Evolutionary conservation across 768 basidiomycete genomes (phyloP).

Genomic region (Russula dissimulans): DNA sequence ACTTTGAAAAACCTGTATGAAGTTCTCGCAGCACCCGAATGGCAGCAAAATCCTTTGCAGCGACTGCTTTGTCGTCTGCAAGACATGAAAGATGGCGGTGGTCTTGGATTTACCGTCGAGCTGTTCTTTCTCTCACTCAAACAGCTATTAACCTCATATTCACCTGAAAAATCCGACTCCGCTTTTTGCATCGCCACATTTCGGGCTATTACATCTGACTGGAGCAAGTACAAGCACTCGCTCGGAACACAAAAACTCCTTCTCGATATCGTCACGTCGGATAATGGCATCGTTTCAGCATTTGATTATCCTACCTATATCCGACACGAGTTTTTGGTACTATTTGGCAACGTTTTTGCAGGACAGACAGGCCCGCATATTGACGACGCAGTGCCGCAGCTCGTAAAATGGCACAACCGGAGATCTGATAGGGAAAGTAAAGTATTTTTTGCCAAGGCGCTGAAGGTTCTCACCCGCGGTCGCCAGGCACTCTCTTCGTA

Average conservation of each 20-base stretch:
- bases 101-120: background rate
- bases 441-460: too few relatives aligned
- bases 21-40: too few relatives aligned
- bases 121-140: background rate
- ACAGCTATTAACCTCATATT: background rate
- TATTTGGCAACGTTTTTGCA: background rate
- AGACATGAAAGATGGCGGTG: background rate
- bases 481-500: too few relatives aligned
- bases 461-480: too few relatives aligned
- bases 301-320: background rate
- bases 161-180: too few relatives aligned
- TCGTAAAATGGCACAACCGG: too few relatives aligned
- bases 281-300: background rate
- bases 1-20: too few relatives aligned
- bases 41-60: too few relatives aligned
- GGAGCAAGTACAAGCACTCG: background rate
- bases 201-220: background rate
- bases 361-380: background rate
- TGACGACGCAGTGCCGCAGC: background rate
- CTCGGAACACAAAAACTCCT: background rate
- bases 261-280: background rate
- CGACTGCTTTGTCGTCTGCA: background rate
- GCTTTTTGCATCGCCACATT: background rate
- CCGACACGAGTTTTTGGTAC: background rate
- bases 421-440: too few relatives aligned